Conservation (phyloP, 73 alveolate species). For the Diophrys sp. region DNA sequence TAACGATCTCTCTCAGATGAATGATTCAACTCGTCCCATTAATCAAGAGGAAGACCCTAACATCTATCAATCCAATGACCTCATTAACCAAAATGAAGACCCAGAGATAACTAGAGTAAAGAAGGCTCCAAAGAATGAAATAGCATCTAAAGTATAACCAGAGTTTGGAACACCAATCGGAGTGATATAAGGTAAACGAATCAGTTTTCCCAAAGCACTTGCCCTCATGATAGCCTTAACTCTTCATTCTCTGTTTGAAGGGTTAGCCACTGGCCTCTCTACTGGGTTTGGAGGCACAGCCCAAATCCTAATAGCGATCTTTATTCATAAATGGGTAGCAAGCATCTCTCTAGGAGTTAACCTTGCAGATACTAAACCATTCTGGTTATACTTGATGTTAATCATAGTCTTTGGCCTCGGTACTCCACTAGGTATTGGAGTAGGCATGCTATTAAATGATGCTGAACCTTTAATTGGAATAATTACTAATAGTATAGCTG, state of each 20-base stretch:
- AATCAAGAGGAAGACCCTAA: no score
- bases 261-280: slow-evolving; percentile 57
- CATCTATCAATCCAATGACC: no score
- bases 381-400: no score
- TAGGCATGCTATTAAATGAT: slow-evolving; percentile 34
- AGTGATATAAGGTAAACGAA: no score
- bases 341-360: slow-evolving; percentile 74
- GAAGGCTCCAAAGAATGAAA: no score
- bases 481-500: slow-evolving; percentile 57
- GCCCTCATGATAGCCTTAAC: slow-evolving; percentile 60
- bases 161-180: no score
- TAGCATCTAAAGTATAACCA: no score
- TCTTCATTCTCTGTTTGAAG: slow-evolving; percentile 65
- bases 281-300: slow-evolving; percentile 18
- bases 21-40: no score
- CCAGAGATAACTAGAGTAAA: no score
- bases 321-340: slow-evolving; percentile 82
- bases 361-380: slow-evolving; percentile 29
- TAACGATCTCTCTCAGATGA: no score
- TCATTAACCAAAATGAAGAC: no score
- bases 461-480: slow-evolving; percentile 32
- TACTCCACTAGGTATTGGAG: slow-evolving; percentile 57
- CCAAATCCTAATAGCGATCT: slow-evolving; percentile 66
- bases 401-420: slow-evolving; percentile 29
- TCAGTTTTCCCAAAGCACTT: no score